Base-by-base conservation (phyloP, 1,284 basidiomycete genomes). In the Pholiota adiposa region DNA sequence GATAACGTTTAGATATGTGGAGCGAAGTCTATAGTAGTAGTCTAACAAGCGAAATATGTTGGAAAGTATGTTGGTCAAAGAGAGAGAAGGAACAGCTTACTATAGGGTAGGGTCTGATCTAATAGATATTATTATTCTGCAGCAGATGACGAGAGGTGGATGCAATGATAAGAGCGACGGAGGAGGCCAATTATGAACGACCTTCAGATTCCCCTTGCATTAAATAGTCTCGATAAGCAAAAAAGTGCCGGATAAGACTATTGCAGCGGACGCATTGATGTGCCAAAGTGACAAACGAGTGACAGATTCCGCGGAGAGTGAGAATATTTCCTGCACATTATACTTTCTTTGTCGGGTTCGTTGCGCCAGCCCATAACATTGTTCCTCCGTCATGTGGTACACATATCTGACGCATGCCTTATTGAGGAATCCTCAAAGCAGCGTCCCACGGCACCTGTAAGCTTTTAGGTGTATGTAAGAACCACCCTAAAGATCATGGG, bases 331-430 rank as follows among this genome's bases (percentile, higher is more conserved):
- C 19, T 43, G 14, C 40, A 9, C 19, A 43, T 23, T n/a, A 31
- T 43, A 21, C 19, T 8, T 9, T 46, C 44, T 46, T 46, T 27
- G 23, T 29, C 25, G n/a, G 43, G 44, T 46, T 9, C 44, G 25
- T 23, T 27, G 12, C 11, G 19, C 18, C 29, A 34, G 18, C 8
- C 25, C 27, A 6, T 34, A 34, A 50, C 48, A 33, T 34, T 50
- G 48, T 50, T 50, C 48, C n/a, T 50, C 25, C 29, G 31, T 50
- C 48, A 50, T 50, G 48, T 50, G 48, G 48, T 34, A 19, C 48
- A 46, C 23, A 27, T 34, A 33, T 9, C 46, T 48, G 14, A 48
- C 14, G 25, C 27, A 48, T 31, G 40, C 40, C 44, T 21, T 50
- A 50, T 31, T 9, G 23, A 19, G 29, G 16, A 50, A 33, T 4